Evolutionary conservation across 1,284 basidiomycete species (phyloP), one percentile per base, ranked within the genome.

Genomic region (Ustilago trichophora): DNA sequence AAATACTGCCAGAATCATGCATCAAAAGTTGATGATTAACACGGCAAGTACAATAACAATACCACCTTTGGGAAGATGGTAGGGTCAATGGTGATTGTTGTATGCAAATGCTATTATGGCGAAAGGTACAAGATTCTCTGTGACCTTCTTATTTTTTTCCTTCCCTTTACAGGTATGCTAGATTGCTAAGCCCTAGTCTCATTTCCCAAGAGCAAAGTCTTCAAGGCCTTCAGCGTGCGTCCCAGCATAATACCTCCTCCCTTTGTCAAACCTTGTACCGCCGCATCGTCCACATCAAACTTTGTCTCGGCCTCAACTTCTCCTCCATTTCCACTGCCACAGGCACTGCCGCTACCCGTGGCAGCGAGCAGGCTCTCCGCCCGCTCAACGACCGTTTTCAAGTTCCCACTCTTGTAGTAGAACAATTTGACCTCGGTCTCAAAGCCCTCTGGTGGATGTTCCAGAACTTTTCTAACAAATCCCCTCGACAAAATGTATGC

Each of bases 401-500:
- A 36, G 8, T 57, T 53, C 0, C 58, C 65, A 8, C 35, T 18
- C 16, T 46, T 40, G 22, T 46, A 44, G 82, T 94, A 97, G 53
- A 92, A 84, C 85, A 89, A 88, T 22, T 83, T 82, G 43, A 96
- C 85, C 83, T 94, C 93, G 6, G 83, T 76, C 63, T 90, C 88
- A 26, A 97, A 83, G 2, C 88, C 87, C 24, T 87, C 85, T 1
- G 89, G 85, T 12, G 90, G 89, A 25, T 88, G 84, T 80, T 92
- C 90, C 12, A 96, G 86, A 6, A 91, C 92, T 11, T 90, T 88
- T 15, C 89, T 88, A 37, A 96, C 88, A 80, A 96, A 96, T 4
- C 88, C 90, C 24, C 93, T 86, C 6, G 93, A 92, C 25, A 95
- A 85, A 34, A 95, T 91, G 76, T 91, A 96, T 2, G 92, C 92